Base-by-base conservation (phyloP, 164 flowering plant species). In the Dillenia suffruticosa region DNA sequence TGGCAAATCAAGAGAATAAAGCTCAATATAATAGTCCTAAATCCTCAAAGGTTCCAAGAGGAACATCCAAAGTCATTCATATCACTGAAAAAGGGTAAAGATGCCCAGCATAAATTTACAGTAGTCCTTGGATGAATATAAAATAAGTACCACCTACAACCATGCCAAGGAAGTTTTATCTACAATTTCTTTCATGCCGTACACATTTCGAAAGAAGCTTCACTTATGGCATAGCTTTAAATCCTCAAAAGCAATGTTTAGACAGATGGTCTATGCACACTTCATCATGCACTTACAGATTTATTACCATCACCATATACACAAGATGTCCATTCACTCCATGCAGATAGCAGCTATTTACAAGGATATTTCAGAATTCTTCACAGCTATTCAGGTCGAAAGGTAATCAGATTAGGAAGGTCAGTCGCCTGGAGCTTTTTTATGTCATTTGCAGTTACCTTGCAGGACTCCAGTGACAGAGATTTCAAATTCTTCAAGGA, bases 391-490 rank as follows among this genome's bases (percentile, higher is more conserved):
- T 79, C 78, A 9, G 86, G 86, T 44, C 86, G 81, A 56, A 71
- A 75, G 71, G 68, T 82, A 32, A 82, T 77, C 51, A 82, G 72
- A 58, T 79, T 74, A 1, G 80, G 82, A 61, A 82, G 83, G 19
- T 69, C 66, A n/a, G 62, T 69, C 10, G 77, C 64, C 51, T 83
- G 86, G 57, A 85, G 90, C 70, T 76, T 83, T 83, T 67, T 78
- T 12, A 85, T 85, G 58, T 83, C 88, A 13, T 62, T 46, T 17
- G 82, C 86, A 32, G 88, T 76, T 57, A 85, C 86, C 76, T 79
- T 81, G 76, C 88, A 83, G 1, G 83, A 75, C 62, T 83, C 88
- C 77, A 85, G 57, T 8, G 83, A 66, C 49, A 85, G 77, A 9
- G 84, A 78, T 12, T 74, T 72, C 51, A 85, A 53, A 43, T 76